These are phyloP conservation scores for Neofusicoccum umdonicola DNA, from an alignment of 2,329 filamentous ascomycete genomes.

Conservation along the genomic window DNA sequence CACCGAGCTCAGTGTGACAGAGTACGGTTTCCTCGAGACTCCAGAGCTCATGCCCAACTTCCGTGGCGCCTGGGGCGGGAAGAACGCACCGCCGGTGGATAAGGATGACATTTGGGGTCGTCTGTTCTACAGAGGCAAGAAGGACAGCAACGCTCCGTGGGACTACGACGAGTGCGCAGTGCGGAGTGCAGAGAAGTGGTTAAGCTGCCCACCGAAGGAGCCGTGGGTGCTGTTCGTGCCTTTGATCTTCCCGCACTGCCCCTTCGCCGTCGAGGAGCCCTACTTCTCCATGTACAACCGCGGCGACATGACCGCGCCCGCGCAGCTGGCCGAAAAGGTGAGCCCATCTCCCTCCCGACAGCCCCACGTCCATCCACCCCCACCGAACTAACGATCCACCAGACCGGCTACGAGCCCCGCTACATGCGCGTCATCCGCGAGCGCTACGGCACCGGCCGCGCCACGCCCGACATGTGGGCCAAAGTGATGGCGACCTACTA, in stretches of 20 bases:
- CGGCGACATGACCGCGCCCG: conserved; percentile 22
- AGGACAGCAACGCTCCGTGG: conserved; percentile 36
- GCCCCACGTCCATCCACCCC: no score
- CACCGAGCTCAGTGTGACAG: conserved; percentile 46
- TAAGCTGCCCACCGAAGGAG: conserved; percentile 36
- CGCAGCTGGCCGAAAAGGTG: no score
- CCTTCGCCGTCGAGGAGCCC: conserved; percentile 49
- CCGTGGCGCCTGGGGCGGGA: no score
- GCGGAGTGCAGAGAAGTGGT: conserved; percentile 39
- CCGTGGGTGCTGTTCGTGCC: conserved; percentile 48
- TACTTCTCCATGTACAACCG: conserved; percentile 50
- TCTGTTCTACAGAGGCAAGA: conserved; percentile 37
- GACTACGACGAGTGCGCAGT: conserved; percentile 49
- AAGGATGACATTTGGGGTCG: conserved; percentile 31
- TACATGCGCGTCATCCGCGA: conserved; percentile 43
- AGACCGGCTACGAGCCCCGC: conserved; percentile 45
- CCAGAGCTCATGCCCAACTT: no score
- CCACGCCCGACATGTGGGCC: conserved; percentile 43
- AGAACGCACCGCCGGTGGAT: conserved; percentile 19
- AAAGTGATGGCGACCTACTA: conserved; percentile 49
- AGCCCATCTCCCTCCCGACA: no score
- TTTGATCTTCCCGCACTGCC: conserved; percentile 47
- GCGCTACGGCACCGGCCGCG: conserved; percentile 39
- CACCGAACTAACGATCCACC: background rate
- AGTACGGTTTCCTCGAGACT: conserved; percentile 43